phyloP scores from a whole-genome alignment of 257 asterid genomes.

The Ehretia macrophylla region DNA sequence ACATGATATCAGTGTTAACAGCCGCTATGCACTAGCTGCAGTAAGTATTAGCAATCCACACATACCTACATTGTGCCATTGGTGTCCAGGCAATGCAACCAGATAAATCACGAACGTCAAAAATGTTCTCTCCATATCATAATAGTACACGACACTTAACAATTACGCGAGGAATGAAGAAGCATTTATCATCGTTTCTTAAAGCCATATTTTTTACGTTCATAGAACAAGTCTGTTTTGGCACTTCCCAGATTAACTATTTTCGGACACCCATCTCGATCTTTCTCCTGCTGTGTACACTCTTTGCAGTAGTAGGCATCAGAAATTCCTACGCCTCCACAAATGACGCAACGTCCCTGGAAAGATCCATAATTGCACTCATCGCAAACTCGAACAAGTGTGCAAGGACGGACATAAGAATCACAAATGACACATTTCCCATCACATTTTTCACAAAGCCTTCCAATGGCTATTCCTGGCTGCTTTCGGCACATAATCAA shows the following conservation, averaged over 20 bases:
- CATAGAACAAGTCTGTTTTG: conserved; percentile 74
- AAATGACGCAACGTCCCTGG: conserved; percentile 83
- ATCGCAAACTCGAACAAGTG: conserved; percentile 79
- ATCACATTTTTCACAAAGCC: conserved; percentile 84
- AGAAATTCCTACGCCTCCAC: conserved; percentile 82
- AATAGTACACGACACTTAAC: no score
- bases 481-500: conserved; percentile 88
- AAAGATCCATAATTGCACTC: conserved; percentile 90
- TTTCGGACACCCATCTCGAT: conserved; percentile 84
- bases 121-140: no score
- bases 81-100: no score
- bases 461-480: conserved; percentile 86
- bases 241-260: conserved; percentile 89
- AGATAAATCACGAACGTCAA: no score
- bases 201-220: conserved; percentile 86
- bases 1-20: no score
- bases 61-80: no score
- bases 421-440: conserved; percentile 88
- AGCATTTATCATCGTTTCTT: conserved; percentile 52
- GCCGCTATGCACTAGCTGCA: no score
- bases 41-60: no score
- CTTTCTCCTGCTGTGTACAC: conserved; percentile 85
- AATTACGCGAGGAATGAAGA: no score
- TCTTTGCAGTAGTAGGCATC: conserved; percentile 92
- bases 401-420: conserved; percentile 88